Conservation (phyloP, 306 rosid genomes). For the Cucumis hystrix region DNA sequence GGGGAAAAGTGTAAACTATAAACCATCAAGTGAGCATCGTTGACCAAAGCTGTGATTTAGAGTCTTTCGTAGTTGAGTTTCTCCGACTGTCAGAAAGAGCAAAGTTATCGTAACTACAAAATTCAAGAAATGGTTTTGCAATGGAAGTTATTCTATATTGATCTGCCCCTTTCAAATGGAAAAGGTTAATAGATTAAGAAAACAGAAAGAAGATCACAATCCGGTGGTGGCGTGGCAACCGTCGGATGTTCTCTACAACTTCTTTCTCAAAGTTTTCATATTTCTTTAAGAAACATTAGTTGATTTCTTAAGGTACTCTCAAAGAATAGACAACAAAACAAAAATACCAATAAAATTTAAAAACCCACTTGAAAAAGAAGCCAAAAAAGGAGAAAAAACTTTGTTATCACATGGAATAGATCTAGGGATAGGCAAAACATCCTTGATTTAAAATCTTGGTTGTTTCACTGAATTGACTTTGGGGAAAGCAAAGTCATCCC, state of each 20-base stretch:
- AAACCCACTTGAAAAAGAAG: not conserved
- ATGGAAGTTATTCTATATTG: not conserved
- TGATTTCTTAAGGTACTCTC: too few relatives aligned
- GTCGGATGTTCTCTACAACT: not conserved
- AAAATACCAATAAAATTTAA: too few relatives aligned
- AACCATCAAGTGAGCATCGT: not conserved
- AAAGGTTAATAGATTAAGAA: not conserved
- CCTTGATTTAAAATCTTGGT: not conserved
- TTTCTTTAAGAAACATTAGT: too few relatives aligned
- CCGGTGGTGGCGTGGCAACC: not conserved
- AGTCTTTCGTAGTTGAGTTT: conserved; percentile 80
- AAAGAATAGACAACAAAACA: too few relatives aligned
- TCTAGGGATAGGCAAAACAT: not conserved
- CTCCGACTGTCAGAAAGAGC: conserved; percentile 58
- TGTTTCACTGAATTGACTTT: too few relatives aligned
- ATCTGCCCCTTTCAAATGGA: not conserved
- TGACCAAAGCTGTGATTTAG: conserved; percentile 23
- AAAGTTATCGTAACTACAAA: not conserved
- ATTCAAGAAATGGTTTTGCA: not conserved
- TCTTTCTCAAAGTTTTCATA: too few relatives aligned
- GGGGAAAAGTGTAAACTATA: not conserved
- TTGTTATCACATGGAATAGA: not conserved
- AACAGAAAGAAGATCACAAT: not conserved
- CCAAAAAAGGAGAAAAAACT: not conserved
- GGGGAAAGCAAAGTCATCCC: too few relatives aligned